Conservation (phyloP, 495 filamentous ascomycete species). For the Letharia columbiana region DNA sequence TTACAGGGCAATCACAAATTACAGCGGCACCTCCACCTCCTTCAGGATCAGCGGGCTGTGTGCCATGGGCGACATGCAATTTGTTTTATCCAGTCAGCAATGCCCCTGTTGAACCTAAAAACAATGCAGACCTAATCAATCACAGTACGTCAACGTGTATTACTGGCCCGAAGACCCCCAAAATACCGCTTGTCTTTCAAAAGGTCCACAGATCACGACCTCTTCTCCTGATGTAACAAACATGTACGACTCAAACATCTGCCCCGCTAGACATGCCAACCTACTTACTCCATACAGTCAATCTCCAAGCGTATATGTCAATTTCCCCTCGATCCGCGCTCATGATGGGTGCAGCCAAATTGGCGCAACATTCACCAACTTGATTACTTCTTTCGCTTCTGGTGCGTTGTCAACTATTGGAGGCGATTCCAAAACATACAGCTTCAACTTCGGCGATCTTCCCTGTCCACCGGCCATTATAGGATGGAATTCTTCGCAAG, state of each 20-base stretch:
- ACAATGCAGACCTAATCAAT: neutral
- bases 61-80: constrained; percentile 6
- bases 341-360: constrained; percentile 7
- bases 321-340: constrained; percentile 8
- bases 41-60: neutral
- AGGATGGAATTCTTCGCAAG: neutral
- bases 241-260: neutral
- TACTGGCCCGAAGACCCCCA: constrained; percentile 7
- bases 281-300: neutral
- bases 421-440: constrained; percentile 6
- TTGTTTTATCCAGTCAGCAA: constrained; percentile 8
- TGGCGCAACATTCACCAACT: neutral
- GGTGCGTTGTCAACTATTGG: constrained; percentile 14
- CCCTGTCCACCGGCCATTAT: constrained; percentile 14
- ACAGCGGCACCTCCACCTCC: neutral
- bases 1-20: neutral
- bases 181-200: constrained; percentile 7
- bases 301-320: constrained; percentile 13
- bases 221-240: neutral
- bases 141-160: constrained; percentile 5
- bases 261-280: neutral
- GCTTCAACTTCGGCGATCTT: constrained; percentile 21
- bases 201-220: neutral
- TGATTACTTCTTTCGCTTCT: constrained; percentile 16
- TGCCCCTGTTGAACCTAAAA: no score